Base-by-base conservation (phyloP, 306 rosid genomes). In the Corylus heterophylla region DNA sequence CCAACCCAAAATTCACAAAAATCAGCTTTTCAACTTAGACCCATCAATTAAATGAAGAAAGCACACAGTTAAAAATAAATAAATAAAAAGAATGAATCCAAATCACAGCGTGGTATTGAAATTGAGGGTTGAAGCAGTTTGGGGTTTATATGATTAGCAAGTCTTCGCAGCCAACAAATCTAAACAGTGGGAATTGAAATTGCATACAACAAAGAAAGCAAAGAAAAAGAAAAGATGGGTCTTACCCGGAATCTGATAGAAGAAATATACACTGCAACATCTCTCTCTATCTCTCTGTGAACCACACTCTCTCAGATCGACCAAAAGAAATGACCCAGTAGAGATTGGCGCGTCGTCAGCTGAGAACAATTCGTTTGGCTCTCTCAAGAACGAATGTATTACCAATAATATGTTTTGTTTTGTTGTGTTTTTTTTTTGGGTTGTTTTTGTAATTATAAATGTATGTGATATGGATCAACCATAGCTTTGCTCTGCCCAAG, bases 231-330 rank as follows among this genome's bases (percentile, higher is more conserved):
- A 31, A 64, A 17, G 0, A 48, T 6, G 45, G n/a, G 37, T 69
- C 77, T 82, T 74, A 95, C 98, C 98, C 98, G 18, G 98, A 95
- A 88, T 95, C 97, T 4, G 98, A 92, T n/a, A 92, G 86, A 84
- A 95, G 97, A 84, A 95, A 95, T 76, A 91, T 90, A 86, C 98
- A 95, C 84, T 95, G 98, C 91, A 95, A 89, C 98, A 94, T 94
- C 11, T 74, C 79, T 74, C 18, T 49, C 10, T 59, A 73, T 80
- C 22, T 58, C 39, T 5, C 14, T 5, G 5, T 39, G 7, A 47
- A 47, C 39, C 49, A 7, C 16, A 12, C 55, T 13, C 8, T 50
- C 39, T 27, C 56, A 11, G 16, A 68, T 12, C 31, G 29, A 29
- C 27, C 37, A 59, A 20, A n/a, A 22, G 27, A 52, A 9, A 4